Evolutionary conservation across 1,284 basidiomycete species (phyloP).

Genomic region (Ceratobasidium sp.): DNA sequence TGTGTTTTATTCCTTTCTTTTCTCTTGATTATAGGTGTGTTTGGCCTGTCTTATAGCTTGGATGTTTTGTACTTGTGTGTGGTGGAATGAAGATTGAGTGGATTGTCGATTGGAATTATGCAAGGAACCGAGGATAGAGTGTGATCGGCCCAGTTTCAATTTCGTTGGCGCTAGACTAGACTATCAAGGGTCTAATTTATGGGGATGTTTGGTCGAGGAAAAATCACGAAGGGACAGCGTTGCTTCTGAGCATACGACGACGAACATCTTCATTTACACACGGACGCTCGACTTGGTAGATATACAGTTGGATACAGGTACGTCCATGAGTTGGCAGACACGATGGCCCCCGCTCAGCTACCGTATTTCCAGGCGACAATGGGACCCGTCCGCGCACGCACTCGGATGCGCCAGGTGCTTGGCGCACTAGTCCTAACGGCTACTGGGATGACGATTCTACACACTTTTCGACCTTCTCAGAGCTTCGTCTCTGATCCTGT

Average conservation of each 20-base stretch:
- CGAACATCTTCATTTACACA: slow-evolving; percentile 6
- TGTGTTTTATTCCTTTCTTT: not conserved
- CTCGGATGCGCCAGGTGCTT: slow-evolving; percentile 20
- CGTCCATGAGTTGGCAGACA: too few species aligned
- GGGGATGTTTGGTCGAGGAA: slow-evolving; percentile 15
- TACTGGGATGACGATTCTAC: slow-evolving; percentile 22
- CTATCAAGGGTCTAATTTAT: not conserved
- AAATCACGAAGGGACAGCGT: slow-evolving; percentile 3
- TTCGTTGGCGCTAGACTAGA: not conserved
- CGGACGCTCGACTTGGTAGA: too few species aligned
- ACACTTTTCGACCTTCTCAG: slow-evolving; percentile 8
- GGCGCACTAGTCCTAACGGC: slow-evolving; percentile 24
- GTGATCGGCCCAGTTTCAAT: not conserved
- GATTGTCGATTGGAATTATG: not conserved
- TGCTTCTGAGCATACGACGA: slow-evolving; percentile 7
- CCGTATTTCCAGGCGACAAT: not conserved
- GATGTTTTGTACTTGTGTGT: not conserved
- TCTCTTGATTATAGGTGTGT: not conserved
- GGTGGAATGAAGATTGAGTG: slow-evolving; percentile 24
- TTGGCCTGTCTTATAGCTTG: not conserved
- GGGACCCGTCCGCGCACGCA: slow-evolving; percentile 18
- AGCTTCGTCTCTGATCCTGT: slow-evolving; percentile 34
- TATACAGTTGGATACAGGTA: not conserved
- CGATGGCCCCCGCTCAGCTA: not conserved
- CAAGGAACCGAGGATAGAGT: not conserved